Evolutionary conservation across 176 grass and related monocot species (phyloP).

Genomic region (Phoenix dactylifera): DNA sequence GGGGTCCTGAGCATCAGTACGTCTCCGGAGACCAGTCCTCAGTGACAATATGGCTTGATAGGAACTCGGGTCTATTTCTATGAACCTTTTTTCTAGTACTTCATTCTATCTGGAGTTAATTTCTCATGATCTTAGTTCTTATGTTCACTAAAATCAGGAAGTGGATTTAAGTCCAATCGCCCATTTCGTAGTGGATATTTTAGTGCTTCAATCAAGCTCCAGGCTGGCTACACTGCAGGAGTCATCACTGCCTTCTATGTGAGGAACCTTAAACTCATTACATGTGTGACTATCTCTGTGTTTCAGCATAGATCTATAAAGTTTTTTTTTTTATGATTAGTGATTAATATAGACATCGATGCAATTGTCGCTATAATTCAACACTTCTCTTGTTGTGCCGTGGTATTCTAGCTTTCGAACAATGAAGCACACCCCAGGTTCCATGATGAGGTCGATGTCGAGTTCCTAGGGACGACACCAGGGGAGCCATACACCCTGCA

Average conservation of each 20-base stretch:
- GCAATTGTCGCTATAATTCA: too few species aligned
- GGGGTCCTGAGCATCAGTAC: constrained; percentile 51
- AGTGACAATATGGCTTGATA: constrained; percentile 57
- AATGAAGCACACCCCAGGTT: constrained; percentile 44
- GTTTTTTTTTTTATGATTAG: too few species aligned
- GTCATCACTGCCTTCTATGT: constrained; percentile 76
- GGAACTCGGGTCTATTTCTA: constrained; percentile 25
- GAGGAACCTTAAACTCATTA: not conserved
- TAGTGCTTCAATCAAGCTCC: constrained; percentile 46
- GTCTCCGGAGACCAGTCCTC: constrained; percentile 21
- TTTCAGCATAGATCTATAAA: too few species aligned
- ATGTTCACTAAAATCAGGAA: constrained; percentile 11
- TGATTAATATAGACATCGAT: too few species aligned
- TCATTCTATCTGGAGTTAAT: not conserved
- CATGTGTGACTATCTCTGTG: too few species aligned
- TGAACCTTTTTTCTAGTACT: not conserved
- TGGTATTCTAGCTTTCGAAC: constrained; percentile 38
- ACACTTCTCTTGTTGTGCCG: too few species aligned
- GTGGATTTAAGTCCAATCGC: constrained; percentile 57
- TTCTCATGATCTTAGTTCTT: not conserved
- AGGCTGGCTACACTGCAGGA: constrained; percentile 58
- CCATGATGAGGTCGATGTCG: constrained; percentile 72
- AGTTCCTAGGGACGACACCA: constrained; percentile 51
- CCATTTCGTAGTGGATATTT: constrained; percentile 50
- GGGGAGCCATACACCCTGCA: constrained; percentile 55